A percentile compares a stretch with the other conserved stretches of the same genome.
phyloP scores from a whole-genome alignment of 306 rosid genomes.

The Prunus padus region DNA sequence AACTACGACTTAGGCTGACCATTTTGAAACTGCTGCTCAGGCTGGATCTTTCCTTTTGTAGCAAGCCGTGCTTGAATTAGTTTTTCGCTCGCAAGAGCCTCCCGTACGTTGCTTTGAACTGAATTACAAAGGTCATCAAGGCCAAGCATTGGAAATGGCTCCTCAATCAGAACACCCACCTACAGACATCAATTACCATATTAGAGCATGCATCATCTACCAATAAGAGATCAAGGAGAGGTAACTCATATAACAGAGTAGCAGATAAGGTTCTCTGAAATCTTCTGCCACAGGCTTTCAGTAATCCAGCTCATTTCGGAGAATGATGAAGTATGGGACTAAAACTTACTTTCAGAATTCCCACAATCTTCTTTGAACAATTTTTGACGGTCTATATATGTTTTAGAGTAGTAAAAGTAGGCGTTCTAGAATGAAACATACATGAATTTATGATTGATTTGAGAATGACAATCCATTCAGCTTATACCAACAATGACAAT shows the following conservation, averaged over 20 bases:
- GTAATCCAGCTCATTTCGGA: not conserved
- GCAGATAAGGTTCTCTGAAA: not conserved
- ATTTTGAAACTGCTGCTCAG: conserved; percentile 58
- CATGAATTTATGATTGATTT: not conserved
- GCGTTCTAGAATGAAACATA: not conserved
- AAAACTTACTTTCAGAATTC: not conserved
- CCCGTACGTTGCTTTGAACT: conserved; percentile 57
- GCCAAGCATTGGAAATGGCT: conserved; percentile 89
- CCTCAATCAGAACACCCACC: conserved; percentile 98
- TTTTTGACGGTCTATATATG: not conserved
- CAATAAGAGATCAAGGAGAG: not conserved
- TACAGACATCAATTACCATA: conserved; percentile 26
- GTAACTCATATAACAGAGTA: not conserved
- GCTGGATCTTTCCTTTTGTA: conserved; percentile 46
- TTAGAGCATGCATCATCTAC: conserved; percentile 16
- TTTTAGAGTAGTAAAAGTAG: not conserved
- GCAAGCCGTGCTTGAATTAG: conserved; percentile 45
- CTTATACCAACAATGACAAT: not conserved
- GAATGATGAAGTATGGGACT: not conserved
- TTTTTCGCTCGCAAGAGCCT: conserved; percentile 48
- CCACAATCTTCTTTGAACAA: not conserved
- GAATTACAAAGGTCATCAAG: conserved; percentile 67
- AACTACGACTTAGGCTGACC: conserved; percentile 59
- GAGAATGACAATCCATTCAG: not conserved
- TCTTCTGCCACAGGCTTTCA: not conserved